Base-by-base conservation (phyloP, 2,329 filamentous ascomycete species). In the Xylaria sp. region DNA sequence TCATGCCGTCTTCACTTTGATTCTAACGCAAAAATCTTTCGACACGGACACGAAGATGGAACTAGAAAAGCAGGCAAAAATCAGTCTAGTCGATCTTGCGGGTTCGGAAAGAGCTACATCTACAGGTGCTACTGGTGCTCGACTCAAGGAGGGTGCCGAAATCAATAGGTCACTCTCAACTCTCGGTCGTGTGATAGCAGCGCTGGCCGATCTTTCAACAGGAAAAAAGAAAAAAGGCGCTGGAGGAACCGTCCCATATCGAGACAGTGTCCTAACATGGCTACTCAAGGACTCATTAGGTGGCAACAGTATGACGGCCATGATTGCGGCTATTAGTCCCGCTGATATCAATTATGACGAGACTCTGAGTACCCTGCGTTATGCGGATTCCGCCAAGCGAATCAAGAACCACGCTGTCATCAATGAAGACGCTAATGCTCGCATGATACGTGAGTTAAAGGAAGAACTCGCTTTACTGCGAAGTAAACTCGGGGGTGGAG, bases 331-430 rank as follows among this genome's bases (percentile, higher is more conserved):
- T 61, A 98, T 99, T 78, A 98, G 94, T 76, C 96, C 96, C 3
- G 96, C 96, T 63, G 96, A 99, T 81, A 98, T 98, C 83, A 99
- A 99, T 81, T 98, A 97, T 78, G 96, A 99, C 73, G 96, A 99
- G 81, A 99, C 97, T 0, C 85, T 99, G 19, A 96, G 94, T 78
- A 99, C 96, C 0, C 85, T 99, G 32, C 90, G 97, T 76, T 99
- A 99, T 80, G 96, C 97, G 64, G 95, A 99, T 78, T 98, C 94
- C 7, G 96, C 96, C 30, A 99, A 99, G 83, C 90, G 96, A 75
- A 99, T 99, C 86, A 98, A 98, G 93, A 99, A 99, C 83, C 96
- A 99, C 80, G 96, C 96, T 65, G 96, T 99, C 59, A 92, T 99
- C 80, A 99, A 99, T 83, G 96, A 99, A 80, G 96, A 99, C 81